A percentile compares a stretch with the other conserved stretches of the same genome.
These are phyloP conservation scores for Leishmania amazonensis DNA, from an alignment of 208 protist genomes.

Conservation along the genomic window DNA sequence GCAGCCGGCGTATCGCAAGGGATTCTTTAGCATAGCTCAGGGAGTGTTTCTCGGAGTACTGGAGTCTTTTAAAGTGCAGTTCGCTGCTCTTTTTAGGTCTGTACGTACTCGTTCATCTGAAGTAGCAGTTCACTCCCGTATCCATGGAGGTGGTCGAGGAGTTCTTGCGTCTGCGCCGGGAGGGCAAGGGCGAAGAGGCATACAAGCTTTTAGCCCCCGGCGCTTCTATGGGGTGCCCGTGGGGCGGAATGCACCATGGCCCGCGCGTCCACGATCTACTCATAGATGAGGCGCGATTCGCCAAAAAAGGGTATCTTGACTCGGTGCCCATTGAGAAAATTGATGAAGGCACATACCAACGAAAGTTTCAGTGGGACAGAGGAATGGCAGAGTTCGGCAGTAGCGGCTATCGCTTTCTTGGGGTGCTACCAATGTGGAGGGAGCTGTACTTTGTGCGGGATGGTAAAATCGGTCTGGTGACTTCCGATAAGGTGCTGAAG, in stretches of 20 bases:
- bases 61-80: background rate
- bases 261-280: constrained; percentile 67
- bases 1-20: too few species aligned
- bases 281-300: constrained; percentile 71
- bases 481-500: constrained; percentile 63
- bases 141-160: constrained; percentile 82
- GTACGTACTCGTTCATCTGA: background rate
- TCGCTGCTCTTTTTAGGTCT: background rate
- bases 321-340: constrained; percentile 82
- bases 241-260: constrained; percentile 87
- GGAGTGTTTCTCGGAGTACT: too few species aligned
- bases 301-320: constrained; percentile 80
- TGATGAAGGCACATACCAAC: constrained; percentile 83
- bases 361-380: constrained; percentile 86
- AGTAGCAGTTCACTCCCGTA: background rate
- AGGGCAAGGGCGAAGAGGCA: constrained; percentile 79
- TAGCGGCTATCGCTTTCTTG: constrained; percentile 47
- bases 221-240: constrained; percentile 82
- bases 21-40: too few species aligned
- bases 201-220: constrained; percentile 77
- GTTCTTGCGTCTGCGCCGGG: constrained; percentile 73
- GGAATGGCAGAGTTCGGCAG: constrained; percentile 86
- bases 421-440: constrained; percentile 67
- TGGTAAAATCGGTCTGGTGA: constrained; percentile 77
- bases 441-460: constrained; percentile 88